Evolutionary conservation across 352 stramenopile genomes (phyloP).

Genomic region (Globisporangium uncinulatum): DNA sequence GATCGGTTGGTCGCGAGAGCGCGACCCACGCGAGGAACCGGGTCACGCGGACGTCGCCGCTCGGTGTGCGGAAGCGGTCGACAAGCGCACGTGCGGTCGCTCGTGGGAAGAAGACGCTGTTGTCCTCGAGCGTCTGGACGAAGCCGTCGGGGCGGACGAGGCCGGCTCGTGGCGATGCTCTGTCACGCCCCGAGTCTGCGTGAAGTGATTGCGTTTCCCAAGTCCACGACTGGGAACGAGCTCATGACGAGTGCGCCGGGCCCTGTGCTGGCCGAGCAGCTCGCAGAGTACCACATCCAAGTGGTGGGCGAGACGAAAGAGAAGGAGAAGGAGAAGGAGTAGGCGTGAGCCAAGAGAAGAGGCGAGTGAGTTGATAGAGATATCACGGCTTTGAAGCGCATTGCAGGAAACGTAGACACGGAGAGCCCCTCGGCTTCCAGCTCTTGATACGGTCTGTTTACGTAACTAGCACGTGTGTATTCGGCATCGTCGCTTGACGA

Average conservation of each 20-base stretch:
- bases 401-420: too few species aligned
- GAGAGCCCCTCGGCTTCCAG: too few species aligned
- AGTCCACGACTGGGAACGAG: conserved; percentile 84
- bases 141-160: conserved; percentile 35
- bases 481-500: too few species aligned
- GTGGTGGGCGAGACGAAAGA: conserved; percentile 14
- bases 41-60: conserved; percentile 23
- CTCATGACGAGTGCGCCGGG: conserved; percentile 82
- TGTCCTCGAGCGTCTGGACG: conserved; percentile 42
- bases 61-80: conserved; percentile 40
- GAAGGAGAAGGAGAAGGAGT: background rate
- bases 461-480: too few species aligned
- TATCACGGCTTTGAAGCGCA: too few species aligned
- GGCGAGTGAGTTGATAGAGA: too few species aligned
- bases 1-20: conserved; percentile 38
- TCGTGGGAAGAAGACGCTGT: conserved; percentile 30
- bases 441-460: too few species aligned
- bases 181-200: conserved; percentile 70
- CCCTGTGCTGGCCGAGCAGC: conserved; percentile 52
- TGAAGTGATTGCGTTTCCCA: conserved; percentile 90
- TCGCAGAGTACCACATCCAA: conserved; percentile 77
- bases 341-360: too few species aligned
- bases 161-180: conserved; percentile 59
- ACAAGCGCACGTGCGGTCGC: conserved; percentile 23
- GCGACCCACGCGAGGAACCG: conserved; percentile 59